Base-by-base conservation (phyloP, 495 filamentous ascomycete genomes). In the Aspergillus ostianus region DNA sequence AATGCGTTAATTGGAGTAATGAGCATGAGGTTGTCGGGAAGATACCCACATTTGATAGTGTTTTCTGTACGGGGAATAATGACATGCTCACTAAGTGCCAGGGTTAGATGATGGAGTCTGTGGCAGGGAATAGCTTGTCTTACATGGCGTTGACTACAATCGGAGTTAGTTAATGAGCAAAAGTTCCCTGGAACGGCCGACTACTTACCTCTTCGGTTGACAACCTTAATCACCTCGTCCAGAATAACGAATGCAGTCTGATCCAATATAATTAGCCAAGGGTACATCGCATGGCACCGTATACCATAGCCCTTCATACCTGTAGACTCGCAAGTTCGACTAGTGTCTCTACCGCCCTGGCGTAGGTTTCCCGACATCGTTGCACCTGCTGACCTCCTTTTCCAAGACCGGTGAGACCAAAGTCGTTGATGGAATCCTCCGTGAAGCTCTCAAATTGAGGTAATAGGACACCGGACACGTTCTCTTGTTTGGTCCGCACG, bases 191-290 rank as follows among this genome's bases (percentile, higher is more conserved):
- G 23, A 15, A 48, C 12, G 27, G 3, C n/a, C 29, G 12, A 45
- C 23, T 27, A 68, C 82, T 73, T 77, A 88, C 87, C 88, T 90
- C 94, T 88, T 61, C 94, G 86, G 73, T 98, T 99, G 32, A 99
- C 94, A 26, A 97, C 90, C 81, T 99, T 99, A 75, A 99, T 99
- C 56, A 99, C 95, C 69, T 98, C 95, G 70, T 99, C 94, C 60
- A 99, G 72, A 62, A 97, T 97, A 45, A 99, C 90, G 69, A 99
- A 99, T 6, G 94, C 95, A 64, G 94, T 99, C 86, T 92, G 67
- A 10, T 57, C 6, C 15, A 62, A 20, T 66, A 55, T 48, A 17
- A 41, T 52, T 27, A 21, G 50, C 12, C 13, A 10, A 63, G 23
- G 49, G 36, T 41, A 41, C 12, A 15, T 4, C 36, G 5, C 36